Base-by-base conservation (phyloP, 2,329 filamentous ascomycete species). In the Pestalotiopsis sp. region DNA sequence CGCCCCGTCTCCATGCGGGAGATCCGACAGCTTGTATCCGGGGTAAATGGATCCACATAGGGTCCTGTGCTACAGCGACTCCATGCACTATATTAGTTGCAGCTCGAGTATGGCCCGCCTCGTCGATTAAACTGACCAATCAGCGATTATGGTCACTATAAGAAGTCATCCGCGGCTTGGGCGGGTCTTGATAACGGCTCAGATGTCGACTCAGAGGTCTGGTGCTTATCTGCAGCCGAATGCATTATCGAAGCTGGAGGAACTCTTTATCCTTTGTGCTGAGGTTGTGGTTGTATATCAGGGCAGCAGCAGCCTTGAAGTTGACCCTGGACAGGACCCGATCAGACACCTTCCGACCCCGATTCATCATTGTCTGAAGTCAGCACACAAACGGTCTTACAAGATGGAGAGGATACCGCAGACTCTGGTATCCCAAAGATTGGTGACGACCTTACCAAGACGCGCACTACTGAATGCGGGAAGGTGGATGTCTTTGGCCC, bases 41-140 rank as follows among this genome's bases (percentile, higher is more conserved):
- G 59, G 59, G 59, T 62, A 62, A 62, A 40, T 22, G 22, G 14
- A 14, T 40, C 59, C 20, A 62, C 26, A 24, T 44, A 40, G n/a
- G n/a, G 17, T 24, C 20, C 56, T 38, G n/a, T 13, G 3, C 59
- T 62, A 26, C 20, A 38, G 22, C 22, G 2, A 38, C n/a, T 7
- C 22, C n/a, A 52, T 9, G 17, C 20, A 20, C 44, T 52, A 52
- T 52, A 52, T 20, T 52, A 52, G 14, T 52, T 9, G 44, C 17
- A 52, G 44, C 44, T n/a, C 14, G 17, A 52, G 44, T 52, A n/a
- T 30, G 56, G 56, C 56, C 56, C 22, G 26, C 26, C 30, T n/a
- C 38, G 59, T 62, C 59, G 59, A 62, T 62, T 62, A 62, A 62
- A 62, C 59, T 40, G 59, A 22, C 59, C 59, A 62, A 62, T 62